Conservation (phyloP, 495 filamentous ascomycete genomes). For the Xylaria grammica region DNA sequence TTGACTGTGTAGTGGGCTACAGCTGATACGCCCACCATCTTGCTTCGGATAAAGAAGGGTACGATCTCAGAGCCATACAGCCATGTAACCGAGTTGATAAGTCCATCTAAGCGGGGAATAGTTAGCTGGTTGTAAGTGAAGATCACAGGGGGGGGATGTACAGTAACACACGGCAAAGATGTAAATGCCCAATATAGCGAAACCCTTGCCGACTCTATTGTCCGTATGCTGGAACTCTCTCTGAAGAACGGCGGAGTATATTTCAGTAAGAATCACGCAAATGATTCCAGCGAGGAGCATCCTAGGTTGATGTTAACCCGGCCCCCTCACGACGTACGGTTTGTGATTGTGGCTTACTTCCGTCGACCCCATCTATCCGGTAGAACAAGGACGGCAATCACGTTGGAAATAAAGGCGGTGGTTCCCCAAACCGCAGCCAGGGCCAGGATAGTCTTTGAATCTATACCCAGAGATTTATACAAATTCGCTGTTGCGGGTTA, state of each 20-base stretch:
- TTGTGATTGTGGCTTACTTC: conserved; percentile 43
- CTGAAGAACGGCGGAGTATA: conserved; percentile 66
- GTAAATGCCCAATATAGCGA: conserved; percentile 65
- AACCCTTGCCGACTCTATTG: conserved; percentile 64
- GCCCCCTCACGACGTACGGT: not conserved
- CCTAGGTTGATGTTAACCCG: not conserved
- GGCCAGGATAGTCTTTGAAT: conserved; percentile 55
- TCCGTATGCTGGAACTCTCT: conserved; percentile 58
- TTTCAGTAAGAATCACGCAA: conserved; percentile 59
- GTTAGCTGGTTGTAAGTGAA: not conserved
- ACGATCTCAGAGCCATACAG: conserved; percentile 65
- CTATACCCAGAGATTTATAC: conserved; percentile 62
- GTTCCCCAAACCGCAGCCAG: conserved; percentile 64
- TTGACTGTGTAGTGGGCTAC: conserved; percentile 65
- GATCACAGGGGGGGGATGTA: not conserved
- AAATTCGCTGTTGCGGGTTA: conserved; percentile 41
- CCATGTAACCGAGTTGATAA: conserved; percentile 67
- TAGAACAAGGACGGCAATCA: conserved; percentile 56
- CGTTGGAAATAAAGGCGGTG: conserved; percentile 58
- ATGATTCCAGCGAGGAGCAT: conserved; percentile 60
- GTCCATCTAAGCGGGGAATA: conserved; percentile 41
- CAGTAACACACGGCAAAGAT: conserved; percentile 61
- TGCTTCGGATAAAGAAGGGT: conserved; percentile 61
- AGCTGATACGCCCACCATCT: conserved; percentile 64
- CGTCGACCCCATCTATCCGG: conserved; percentile 67